Evolutionary conservation across 2,329 filamentous ascomycete genomes (phyloP), one percentile per base, ranked within the genome.

Genomic region (Aspergillus alliaceus): DNA sequence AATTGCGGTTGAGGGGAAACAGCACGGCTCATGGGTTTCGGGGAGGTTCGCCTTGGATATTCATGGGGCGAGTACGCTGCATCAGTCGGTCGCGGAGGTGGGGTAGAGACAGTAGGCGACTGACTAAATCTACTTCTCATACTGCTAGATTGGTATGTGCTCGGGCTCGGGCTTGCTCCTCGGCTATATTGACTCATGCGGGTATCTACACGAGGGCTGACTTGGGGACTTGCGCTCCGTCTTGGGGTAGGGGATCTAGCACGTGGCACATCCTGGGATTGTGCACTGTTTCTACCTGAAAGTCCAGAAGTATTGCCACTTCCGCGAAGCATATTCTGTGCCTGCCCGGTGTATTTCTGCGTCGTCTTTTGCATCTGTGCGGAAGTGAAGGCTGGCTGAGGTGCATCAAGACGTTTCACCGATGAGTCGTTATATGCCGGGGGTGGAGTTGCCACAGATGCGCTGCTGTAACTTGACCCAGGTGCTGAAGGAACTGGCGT

Each of bases 311-410:
- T 78, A 55, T 71, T 72, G 47, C 69, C 72, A 55, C 71, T 68
- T 46, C 75, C 67, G 9, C 71, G 64, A 27, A 96, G 95, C 79
- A 97, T 88, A 68, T 84, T 91, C 42, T 91, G 85, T 2, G 90
- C 91, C 73, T 97, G 90, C 46, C 87, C 86, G 22, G 90, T 86
- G 68, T 93, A 97, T 74, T 92, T 92, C 66, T 96, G 89, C 0
- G 92, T 95, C 4, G 93, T 91, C 73, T 96, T 90, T 70, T 96
- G 91, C 96, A 99, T 99, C 48, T 95, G 91, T 61, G 89, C 90
- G 4, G 91, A 90, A 0, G 96, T 99, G 59, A 96, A 91, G 1
- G 95, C 95, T 2, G 93, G 92, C 57, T 93, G 89, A 2, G 95
- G 96, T 12, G 93, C 90, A 53, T 92, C 95, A 4, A 98, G 83